Evolutionary conservation across 495 filamentous ascomycete species (phyloP).

Genomic region (Lepraria neglecta): DNA sequence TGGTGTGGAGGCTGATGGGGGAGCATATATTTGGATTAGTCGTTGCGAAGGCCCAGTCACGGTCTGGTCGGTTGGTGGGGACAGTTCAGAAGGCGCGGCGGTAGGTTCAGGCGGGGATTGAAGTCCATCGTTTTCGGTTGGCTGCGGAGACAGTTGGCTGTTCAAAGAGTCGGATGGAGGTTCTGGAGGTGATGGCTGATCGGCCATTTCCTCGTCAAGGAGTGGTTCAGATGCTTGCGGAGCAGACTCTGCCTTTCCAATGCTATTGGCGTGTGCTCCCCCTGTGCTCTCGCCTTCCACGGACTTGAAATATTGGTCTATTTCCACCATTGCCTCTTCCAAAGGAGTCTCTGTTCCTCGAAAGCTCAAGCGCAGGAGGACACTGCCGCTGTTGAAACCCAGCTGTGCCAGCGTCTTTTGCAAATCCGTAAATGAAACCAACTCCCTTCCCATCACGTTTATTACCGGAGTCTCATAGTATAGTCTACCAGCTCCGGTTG

Average conservation of each 20-base stretch:
- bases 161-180: background rate
- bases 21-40: conserved; percentile 65
- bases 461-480: conserved; percentile 84
- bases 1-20: conserved; percentile 66
- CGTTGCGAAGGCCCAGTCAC: conserved; percentile 36
- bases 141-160: background rate
- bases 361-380: conserved; percentile 71
- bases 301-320: conserved; percentile 60
- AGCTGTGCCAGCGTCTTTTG: conserved; percentile 84
- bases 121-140: background rate
- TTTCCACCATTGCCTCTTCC: conserved; percentile 78
- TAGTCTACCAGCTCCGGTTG: conserved; percentile 62
- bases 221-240: conserved; percentile 9
- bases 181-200: conserved; percentile 1
- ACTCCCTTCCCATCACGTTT: conserved; percentile 69
- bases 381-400: conserved; percentile 75
- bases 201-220: background rate
- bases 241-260: conserved; percentile 3
- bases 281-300: conserved; percentile 33
- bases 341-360: conserved; percentile 67
- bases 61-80: conserved; percentile 15
- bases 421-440: conserved; percentile 68
- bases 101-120: background rate
- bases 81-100: conserved; percentile 13
- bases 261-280: conserved; percentile 9